Evolutionary conservation across 2,329 filamentous ascomycete genomes (phyloP), one percentile per base, ranked within the genome.

Genomic region (Trichoderma oligosporum): DNA sequence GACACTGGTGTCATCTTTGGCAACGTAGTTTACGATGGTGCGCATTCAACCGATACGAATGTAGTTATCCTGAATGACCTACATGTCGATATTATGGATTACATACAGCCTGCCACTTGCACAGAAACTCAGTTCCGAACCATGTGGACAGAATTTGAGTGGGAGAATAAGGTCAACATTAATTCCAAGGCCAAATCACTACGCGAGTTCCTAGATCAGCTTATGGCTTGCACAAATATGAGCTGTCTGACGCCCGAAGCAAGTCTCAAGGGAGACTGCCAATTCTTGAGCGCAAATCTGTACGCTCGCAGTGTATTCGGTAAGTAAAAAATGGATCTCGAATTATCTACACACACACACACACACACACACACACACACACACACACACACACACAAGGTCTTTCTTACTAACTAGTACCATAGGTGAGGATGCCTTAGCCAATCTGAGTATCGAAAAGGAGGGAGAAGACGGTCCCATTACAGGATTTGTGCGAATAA

Each of bases 121-220:
- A 94, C 91, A 4, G 94, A 99, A 79, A 97, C 93, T 9, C 91
- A 97, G 69, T 99, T 99, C 86, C 85, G 94, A 60, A 96, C 91
- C n/a, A 99, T 99, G 94, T 99, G 94, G 94, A 99, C 94, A 35
- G 94, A 99, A 71, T 99, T 99, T 65, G 94, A 99, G 72, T 99
- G 94, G 94, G 94, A 99, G 80, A 99, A 99, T 78, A 99, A 99
- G 83, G 93, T 99, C 74, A 99, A 99, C 77, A 97, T 99, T 77
- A 97, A 97, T 76, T 95, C 90, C 62, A 97, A 97, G 80, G 91
- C 90, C 64, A 96, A 93, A 78, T 88, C 84, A 25, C 80, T 99
- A 60, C 85, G 93, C 48, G 91, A 95, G 18, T 99, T 99, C 83
- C 77, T 99, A 62, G 87, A 90, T 65, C 88, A 96, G 71, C 79